Conservation (phyloP, 495 filamentous ascomycete genomes). For the Penicillium longicatenatum region DNA sequence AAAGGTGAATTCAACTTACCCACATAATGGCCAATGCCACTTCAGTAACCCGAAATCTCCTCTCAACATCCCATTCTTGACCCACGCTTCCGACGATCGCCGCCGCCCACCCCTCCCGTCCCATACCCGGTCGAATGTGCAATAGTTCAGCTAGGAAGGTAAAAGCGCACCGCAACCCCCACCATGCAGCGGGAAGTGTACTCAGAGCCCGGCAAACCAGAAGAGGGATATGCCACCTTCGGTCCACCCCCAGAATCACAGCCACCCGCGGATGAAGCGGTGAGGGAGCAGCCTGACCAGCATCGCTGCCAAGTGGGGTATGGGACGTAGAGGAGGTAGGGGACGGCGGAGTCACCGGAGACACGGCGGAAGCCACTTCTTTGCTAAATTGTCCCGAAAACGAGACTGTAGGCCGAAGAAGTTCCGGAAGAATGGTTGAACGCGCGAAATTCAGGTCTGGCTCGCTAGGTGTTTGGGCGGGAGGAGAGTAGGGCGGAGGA, state of each 20-base stretch:
- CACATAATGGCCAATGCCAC: slow-evolving; percentile 79
- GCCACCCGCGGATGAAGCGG: slow-evolving; percentile 64
- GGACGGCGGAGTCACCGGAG: slow-evolving; percentile 37
- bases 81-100: slow-evolving; percentile 49
- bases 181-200: slow-evolving; percentile 61
- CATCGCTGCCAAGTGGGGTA: slow-evolving; percentile 38
- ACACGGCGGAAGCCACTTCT: slow-evolving; percentile 33
- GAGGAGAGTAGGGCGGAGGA: slow-evolving; percentile 41
- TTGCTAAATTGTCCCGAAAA: slow-evolving; percentile 24
- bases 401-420: slow-evolving; percentile 16
- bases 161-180: slow-evolving; percentile 61
- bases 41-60: slow-evolving; percentile 69
- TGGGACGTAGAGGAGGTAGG: slow-evolving; percentile 38
- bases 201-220: slow-evolving; percentile 62
- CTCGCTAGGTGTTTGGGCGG: slow-evolving; percentile 28
- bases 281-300: slow-evolving; percentile 32
- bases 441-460: slow-evolving; percentile 31
- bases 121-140: slow-evolving; percentile 48
- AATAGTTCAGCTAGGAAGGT: slow-evolving; percentile 61
- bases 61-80: slow-evolving; percentile 54
- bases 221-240: slow-evolving; percentile 63
- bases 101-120: slow-evolving; percentile 47
- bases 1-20: slow-evolving; percentile 54
- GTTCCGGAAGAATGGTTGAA: slow-evolving; percentile 13
- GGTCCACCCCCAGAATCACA: slow-evolving; percentile 63